Conservation (phyloP, 805 yeast genomes). For the Saccharomyces jurei region DNA sequence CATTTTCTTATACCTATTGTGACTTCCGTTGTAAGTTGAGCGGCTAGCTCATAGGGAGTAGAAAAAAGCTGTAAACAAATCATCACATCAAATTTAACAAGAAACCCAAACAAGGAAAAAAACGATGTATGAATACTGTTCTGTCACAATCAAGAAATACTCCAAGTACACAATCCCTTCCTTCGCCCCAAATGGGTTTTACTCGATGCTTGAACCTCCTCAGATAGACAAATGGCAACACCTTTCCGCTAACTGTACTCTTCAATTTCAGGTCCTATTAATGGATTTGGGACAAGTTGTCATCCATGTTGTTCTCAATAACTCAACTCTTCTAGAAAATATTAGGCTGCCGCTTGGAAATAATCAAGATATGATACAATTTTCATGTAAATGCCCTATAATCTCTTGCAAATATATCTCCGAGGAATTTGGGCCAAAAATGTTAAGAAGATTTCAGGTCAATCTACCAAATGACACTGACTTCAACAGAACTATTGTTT, state of each 20-base stretch:
- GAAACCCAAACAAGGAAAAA: neutral
- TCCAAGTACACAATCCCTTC: constrained; percentile 14
- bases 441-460: constrained; percentile 23
- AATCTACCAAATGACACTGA: constrained; percentile 11
- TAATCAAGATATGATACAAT: constrained; percentile 13
- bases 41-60: constrained; percentile 2
- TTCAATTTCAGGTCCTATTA: constrained; percentile 3
- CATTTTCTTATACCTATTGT: neutral
- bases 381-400: constrained; percentile 20
- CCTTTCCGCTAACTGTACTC: constrained; percentile 6
- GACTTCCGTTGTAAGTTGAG: neutral
- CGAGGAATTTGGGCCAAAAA: neutral
- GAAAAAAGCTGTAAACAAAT: neutral
- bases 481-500: constrained; percentile 2
- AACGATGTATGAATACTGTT: constrained; percentile 1
- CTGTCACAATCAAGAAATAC: constrained; percentile 10
- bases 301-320: constrained; percentile 1
- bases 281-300: neutral
- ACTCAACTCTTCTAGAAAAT: neutral
- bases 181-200: constrained; percentile 21
- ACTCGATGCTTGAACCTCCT: constrained; percentile 7
- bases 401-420: constrained; percentile 24
- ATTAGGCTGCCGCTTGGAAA: neutral
- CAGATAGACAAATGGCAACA: constrained; percentile 17
- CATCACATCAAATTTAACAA: neutral